Evolutionary conservation across 352 stramenopile genomes (phyloP).

Genomic region (Lagenidium giganteum): DNA sequence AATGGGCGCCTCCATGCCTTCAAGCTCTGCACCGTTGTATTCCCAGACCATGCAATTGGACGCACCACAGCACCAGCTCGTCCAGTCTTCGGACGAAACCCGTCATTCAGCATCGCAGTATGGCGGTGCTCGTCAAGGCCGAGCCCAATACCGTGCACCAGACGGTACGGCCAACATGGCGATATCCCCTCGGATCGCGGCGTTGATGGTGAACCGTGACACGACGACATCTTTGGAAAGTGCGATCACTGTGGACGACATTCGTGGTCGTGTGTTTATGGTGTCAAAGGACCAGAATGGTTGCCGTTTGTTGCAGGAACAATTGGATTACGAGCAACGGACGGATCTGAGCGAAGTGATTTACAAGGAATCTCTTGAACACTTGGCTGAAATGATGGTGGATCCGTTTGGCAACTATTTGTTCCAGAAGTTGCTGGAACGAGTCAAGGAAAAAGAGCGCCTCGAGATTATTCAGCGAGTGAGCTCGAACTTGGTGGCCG

Average conservation of each 20-base stretch:
- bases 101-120: neutral
- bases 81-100: constrained; percentile 1
- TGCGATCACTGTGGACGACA: constrained; percentile 56
- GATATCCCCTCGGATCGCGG: too few species aligned
- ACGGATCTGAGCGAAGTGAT: constrained; percentile 91
- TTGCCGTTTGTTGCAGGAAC: constrained; percentile 95
- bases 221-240: constrained; percentile 3
- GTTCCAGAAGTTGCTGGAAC: constrained; percentile 98
- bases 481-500: constrained; percentile 91
- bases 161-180: neutral
- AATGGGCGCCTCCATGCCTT: too few species aligned
- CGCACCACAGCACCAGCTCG: neutral
- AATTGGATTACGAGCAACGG: constrained; percentile 93
- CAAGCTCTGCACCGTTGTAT: constrained; percentile 5
- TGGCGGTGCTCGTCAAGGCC: too few species aligned
- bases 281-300: constrained; percentile 97
- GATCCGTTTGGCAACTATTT: constrained; percentile 99
- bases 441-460: constrained; percentile 87
- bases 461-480: constrained; percentile 93
- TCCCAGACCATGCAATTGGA: neutral
- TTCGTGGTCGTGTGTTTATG: constrained; percentile 72
- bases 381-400: constrained; percentile 97
- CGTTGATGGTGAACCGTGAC: too few species aligned
- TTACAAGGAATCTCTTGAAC: constrained; percentile 94
- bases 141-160: too few species aligned